These are phyloP conservation scores for Pythium phragmiticola DNA, from an alignment of 352 stramenopile genomes.

Conservation along the genomic window DNA sequence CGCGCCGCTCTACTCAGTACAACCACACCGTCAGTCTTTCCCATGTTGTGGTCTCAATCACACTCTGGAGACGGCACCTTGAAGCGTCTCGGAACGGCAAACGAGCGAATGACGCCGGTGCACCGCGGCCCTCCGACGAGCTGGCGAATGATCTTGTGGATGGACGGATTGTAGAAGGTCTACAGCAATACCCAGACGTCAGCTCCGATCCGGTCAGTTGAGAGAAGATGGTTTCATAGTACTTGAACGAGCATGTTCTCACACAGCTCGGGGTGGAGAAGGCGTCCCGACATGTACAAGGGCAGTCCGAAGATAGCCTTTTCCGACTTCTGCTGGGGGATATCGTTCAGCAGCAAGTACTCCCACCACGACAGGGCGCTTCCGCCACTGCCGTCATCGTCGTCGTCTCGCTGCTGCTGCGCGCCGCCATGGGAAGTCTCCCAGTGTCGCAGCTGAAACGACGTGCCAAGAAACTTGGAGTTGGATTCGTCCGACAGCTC, in stretches of 20 bases:
- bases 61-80: constrained; percentile 32
- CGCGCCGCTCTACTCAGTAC: constrained; percentile 22
- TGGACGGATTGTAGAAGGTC: constrained; percentile 84
- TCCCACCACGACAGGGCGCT: constrained; percentile 62
- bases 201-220: neutral
- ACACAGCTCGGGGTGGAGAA: constrained; percentile 79
- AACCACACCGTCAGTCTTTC: neutral
- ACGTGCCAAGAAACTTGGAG: constrained; percentile 86
- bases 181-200: constrained; percentile 21
- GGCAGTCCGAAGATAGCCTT: constrained; percentile 79
- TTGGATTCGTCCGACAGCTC: constrained; percentile 82
- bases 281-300: constrained; percentile 81
- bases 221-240: neutral
- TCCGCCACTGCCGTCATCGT: constrained; percentile 18
- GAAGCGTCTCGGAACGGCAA: constrained; percentile 41
- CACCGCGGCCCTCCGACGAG: constrained; percentile 72
- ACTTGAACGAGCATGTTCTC: constrained; percentile 86
- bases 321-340: constrained; percentile 56
- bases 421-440: constrained; percentile 2
- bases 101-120: constrained; percentile 72
- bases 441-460: constrained; percentile 53
- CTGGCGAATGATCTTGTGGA: constrained; percentile 84
- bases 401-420: neutral
- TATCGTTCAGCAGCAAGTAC: constrained; percentile 59
- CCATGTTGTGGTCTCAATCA: neutral